These are phyloP conservation scores for Xylariaceae sp. DNA, from an alignment of 2,329 filamentous ascomycete species.

Conservation along the genomic window DNA sequence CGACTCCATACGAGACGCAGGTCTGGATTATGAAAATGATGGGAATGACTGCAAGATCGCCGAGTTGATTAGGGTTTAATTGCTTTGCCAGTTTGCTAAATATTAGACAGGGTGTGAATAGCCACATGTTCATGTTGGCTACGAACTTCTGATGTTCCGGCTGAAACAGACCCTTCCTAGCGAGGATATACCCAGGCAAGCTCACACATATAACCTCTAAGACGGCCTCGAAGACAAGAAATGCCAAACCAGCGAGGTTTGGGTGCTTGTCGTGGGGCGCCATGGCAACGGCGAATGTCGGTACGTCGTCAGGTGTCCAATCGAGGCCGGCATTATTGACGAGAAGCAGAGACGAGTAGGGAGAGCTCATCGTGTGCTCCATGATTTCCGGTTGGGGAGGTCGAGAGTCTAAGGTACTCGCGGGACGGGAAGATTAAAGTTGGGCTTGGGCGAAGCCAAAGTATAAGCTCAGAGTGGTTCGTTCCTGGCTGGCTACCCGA, in stretches of 20 bases:
- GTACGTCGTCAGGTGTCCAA: slow-evolving; percentile 45
- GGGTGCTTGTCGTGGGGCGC: slow-evolving; percentile 63
- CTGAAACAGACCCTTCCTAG: slow-evolving; percentile 89
- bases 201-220: slow-evolving; percentile 75
- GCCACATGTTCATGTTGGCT: slow-evolving; percentile 92
- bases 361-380: slow-evolving; percentile 42
- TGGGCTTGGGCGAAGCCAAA: too few species aligned
- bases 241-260: slow-evolving; percentile 70
- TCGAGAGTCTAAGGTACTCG: background rate
- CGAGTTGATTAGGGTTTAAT: slow-evolving; percentile 86
- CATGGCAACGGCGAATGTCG: slow-evolving; percentile 42
- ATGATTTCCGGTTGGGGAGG: slow-evolving; percentile 22
- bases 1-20: slow-evolving; percentile 80
- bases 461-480: too few species aligned
- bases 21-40: slow-evolving; percentile 91
- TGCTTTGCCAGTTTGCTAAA: slow-evolving; percentile 97
- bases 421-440: background rate
- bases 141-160: slow-evolving; percentile 96
- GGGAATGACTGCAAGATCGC: slow-evolving; percentile 93
- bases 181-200: slow-evolving; percentile 91
- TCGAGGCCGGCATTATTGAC: slow-evolving; percentile 40
- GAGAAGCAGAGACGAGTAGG: slow-evolving; percentile 55
- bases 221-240: slow-evolving; percentile 87
- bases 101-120: slow-evolving; percentile 97
- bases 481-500: too few species aligned